Percentiles rank a stretch among this genome's conserved stretches.
These are phyloP conservation scores for Sesbania bispinosa DNA, from an alignment of 306 rosid genomes.

Conservation along the genomic window DNA sequence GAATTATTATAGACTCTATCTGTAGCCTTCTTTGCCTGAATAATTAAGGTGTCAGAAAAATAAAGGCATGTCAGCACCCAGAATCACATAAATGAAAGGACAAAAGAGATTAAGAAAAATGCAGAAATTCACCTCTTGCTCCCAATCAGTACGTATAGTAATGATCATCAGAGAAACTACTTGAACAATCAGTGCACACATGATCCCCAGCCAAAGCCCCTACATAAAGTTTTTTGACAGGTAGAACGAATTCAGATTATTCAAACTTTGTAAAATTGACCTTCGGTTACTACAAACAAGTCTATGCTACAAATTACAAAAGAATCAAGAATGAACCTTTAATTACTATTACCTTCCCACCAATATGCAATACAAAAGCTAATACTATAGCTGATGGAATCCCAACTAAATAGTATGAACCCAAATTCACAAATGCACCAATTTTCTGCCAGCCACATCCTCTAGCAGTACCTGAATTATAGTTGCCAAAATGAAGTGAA, in stretches of 20 bases:
- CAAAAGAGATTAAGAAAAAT: background rate
- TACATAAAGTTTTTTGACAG: conserved; percentile 8
- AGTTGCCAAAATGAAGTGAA: background rate
- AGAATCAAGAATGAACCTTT: background rate
- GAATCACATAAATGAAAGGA: background rate
- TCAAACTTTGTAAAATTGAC: background rate
- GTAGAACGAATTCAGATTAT: background rate
- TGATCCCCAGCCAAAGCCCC: conserved; percentile 80
- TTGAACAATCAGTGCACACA: conserved; percentile 70
- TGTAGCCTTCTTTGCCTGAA: conserved; percentile 46
- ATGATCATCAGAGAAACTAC: conserved; percentile 36
- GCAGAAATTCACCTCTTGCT: conserved; percentile 44
- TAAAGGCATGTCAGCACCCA: background rate
- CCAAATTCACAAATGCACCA: conserved; percentile 74
- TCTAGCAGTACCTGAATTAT: conserved; percentile 60
- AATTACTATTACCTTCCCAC: conserved; percentile 54
- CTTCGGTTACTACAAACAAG: background rate
- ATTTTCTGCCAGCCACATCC: conserved; percentile 93
- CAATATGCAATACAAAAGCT: conserved; percentile 55
- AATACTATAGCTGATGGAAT: conserved; percentile 55
- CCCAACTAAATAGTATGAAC: conserved; percentile 68
- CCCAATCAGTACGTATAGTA: conserved; percentile 64
- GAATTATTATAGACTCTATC: conserved; percentile 49
- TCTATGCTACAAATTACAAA: background rate
- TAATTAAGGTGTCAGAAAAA: background rate